These are phyloP conservation scores for Cystofilobasidium ferigula DNA, from an alignment of 768 basidiomycete genomes.

Conservation along the genomic window DNA sequence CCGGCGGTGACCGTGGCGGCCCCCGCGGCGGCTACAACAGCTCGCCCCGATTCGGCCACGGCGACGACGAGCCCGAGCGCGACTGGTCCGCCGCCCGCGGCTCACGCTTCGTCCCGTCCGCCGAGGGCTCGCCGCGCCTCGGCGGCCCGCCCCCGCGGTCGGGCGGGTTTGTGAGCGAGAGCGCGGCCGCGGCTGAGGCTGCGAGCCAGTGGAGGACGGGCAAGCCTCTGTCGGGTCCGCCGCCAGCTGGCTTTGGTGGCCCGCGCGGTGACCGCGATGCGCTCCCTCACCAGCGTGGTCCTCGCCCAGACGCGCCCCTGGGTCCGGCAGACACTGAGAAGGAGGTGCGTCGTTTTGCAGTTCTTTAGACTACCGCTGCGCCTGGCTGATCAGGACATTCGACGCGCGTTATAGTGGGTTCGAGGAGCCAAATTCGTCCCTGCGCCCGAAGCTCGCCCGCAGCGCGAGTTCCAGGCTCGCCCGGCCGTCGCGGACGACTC, in stretches of 20 bases:
- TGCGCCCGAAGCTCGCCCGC: constrained; percentile 25
- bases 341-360: constrained; percentile 36
- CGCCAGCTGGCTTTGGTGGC: constrained; percentile 33
- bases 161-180: constrained; percentile 28
- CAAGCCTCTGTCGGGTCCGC: constrained; percentile 33
- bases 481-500: constrained; percentile 20
- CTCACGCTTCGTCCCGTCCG: constrained; percentile 37
- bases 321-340: constrained; percentile 63
- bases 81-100: constrained; percentile 40
- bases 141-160: constrained; percentile 27
- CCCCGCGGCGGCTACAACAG: constrained; percentile 32
- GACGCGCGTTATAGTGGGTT: constrained; percentile 38
- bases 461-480: constrained; percentile 22
- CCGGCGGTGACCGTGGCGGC: constrained; percentile 39
- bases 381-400: not conserved
- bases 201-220: constrained; percentile 33
- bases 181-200: constrained; percentile 33
- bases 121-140: constrained; percentile 17
- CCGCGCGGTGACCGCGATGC: constrained; percentile 25
- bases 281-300: constrained; percentile 44
- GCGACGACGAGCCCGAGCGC: constrained; percentile 30
- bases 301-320: constrained; percentile 21
- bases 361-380: not conserved
- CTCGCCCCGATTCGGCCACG: constrained; percentile 26
- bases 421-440: constrained; percentile 36